A percentile compares a stretch with the other conserved stretches of the same genome.
Conservation (phyloP, 2,329 filamentous ascomycete genomes). For the Apiospora arundinis region DNA sequence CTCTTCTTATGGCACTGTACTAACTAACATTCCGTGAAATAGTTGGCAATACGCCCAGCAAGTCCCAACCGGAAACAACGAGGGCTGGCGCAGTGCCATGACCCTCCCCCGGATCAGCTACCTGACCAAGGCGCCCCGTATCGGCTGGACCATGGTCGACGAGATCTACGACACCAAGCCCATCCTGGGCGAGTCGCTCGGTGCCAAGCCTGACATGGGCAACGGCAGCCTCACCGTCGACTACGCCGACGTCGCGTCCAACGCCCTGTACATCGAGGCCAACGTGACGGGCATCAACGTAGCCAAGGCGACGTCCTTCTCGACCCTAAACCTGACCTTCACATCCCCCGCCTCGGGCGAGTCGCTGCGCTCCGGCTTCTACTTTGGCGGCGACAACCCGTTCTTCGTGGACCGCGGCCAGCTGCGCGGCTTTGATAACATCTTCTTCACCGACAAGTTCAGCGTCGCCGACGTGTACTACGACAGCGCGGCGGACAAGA, state of each 20-base stretch:
- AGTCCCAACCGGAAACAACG: conserved; percentile 58
- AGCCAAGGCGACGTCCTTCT: conserved; percentile 30
- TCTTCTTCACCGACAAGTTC: conserved; percentile 63
- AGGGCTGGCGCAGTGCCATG: conserved; percentile 61
- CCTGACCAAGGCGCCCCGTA: conserved; percentile 55
- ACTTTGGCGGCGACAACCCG: conserved; percentile 53
- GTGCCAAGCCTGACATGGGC: conserved; percentile 47
- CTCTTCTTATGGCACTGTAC: neutral
- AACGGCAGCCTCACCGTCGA: conserved; percentile 57
- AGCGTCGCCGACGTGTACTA: conserved; percentile 37
- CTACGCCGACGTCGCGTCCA: conserved; percentile 55
- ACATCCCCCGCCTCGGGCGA: conserved; percentile 55
- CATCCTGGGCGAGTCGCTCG: conserved; percentile 52
- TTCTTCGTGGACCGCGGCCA: conserved; percentile 59
- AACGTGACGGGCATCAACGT: conserved; percentile 48
- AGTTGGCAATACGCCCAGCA: conserved; percentile 63
- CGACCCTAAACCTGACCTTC: conserved; percentile 59
- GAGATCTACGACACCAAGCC: conserved; percentile 55
- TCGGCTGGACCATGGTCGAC: conserved; percentile 58
- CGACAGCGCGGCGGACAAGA: conserved; percentile 16
- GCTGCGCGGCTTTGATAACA: conserved; percentile 56
- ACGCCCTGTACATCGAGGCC: conserved; percentile 60
- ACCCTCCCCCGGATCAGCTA: conserved; percentile 57
- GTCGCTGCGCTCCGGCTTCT: conserved; percentile 55
- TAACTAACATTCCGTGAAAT: neutral